Evolutionary conservation across 192 early-diverging fungal species (phyloP).

Genomic region (Glomus cerebriforme): DNA sequence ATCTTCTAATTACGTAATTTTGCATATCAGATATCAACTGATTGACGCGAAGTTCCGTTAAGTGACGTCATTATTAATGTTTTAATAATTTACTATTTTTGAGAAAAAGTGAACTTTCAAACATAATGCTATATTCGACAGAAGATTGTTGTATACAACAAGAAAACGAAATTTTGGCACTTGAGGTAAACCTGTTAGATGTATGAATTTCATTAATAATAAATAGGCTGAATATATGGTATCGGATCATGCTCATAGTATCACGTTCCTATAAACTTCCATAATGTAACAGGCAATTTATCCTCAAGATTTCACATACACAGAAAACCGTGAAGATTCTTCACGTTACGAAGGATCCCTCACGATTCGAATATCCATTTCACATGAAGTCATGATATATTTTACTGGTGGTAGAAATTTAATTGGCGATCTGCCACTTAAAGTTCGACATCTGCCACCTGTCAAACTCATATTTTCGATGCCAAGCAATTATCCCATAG

Average conservation of each 20-base stretch:
- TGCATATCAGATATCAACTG: too few species aligned
- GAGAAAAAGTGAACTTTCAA: too few species aligned
- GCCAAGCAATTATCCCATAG: slow-evolving; percentile 31
- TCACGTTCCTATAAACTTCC: neutral
- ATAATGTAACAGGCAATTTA: slow-evolving; percentile 34
- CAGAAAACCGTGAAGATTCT: neutral
- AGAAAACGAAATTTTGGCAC: slow-evolving; percentile 30
- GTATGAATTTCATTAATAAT: neutral
- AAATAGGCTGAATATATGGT: neutral
- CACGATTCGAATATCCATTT: slow-evolving; percentile 7
- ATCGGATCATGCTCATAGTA: neutral
- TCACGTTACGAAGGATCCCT: slow-evolving; percentile 28
- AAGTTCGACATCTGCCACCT: slow-evolving; percentile 34
- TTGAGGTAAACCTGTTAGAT: slow-evolving; percentile 11
- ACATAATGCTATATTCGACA: neutral
- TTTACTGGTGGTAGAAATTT: neutral
- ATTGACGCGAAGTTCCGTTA: too few species aligned
- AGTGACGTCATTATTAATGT: too few species aligned
- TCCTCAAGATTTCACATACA: slow-evolving; percentile 35
- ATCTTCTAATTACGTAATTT: too few species aligned
- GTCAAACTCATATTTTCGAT: slow-evolving; percentile 33
- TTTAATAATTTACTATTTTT: too few species aligned
- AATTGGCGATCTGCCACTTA: slow-evolving; percentile 2
- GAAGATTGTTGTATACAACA: slow-evolving; percentile 17
- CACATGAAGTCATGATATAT: slow-evolving; percentile 15